phyloP scores from a whole-genome alignment of 495 filamentous ascomycete species.

The Xylaria bambusicola region DNA sequence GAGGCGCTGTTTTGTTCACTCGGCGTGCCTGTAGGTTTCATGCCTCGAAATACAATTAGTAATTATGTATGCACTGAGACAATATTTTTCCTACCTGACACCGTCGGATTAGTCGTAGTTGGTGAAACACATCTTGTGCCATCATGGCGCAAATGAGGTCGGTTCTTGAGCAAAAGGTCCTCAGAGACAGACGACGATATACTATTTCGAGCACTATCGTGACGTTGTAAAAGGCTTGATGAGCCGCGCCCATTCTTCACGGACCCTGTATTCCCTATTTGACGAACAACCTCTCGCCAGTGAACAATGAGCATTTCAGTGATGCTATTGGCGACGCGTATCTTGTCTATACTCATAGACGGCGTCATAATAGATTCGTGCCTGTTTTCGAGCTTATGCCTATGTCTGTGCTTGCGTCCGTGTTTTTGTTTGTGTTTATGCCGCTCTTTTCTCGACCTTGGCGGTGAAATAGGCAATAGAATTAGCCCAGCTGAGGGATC shows the following conservation, averaged over 20 bases:
- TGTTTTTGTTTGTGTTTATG: conserved; percentile 19
- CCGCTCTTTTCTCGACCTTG: conserved; percentile 42
- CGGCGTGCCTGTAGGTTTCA: neutral
- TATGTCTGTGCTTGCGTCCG: conserved; percentile 10
- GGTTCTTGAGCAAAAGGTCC: conserved; percentile 28
- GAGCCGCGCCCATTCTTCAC: conserved; percentile 26
- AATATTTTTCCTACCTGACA: neutral
- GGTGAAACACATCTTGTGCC: conserved; percentile 23
- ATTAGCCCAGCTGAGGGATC: conserved; percentile 39
- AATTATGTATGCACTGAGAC: neutral
- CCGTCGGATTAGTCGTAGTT: conserved; percentile 32
- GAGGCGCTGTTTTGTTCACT: neutral
- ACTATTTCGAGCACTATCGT: neutral
- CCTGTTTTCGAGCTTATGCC: neutral
- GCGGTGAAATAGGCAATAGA: conserved; percentile 37
- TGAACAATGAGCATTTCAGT: conserved; percentile 60
- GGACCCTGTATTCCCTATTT: conserved; percentile 47
- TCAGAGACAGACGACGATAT: conserved; percentile 33
- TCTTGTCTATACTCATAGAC: conserved; percentile 41
- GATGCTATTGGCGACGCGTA: conserved; percentile 55
- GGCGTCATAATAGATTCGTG: neutral
- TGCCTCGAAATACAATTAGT: neutral
- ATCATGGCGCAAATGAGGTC: conserved; percentile 30
- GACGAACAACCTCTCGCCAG: conserved; percentile 60
- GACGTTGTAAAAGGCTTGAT: neutral